A percentile compares a stretch with the other conserved stretches of the same genome.
phyloP scores from a whole-genome alignment of 2,329 filamentous ascomycete species.

The Epichloe sp. region DNA sequence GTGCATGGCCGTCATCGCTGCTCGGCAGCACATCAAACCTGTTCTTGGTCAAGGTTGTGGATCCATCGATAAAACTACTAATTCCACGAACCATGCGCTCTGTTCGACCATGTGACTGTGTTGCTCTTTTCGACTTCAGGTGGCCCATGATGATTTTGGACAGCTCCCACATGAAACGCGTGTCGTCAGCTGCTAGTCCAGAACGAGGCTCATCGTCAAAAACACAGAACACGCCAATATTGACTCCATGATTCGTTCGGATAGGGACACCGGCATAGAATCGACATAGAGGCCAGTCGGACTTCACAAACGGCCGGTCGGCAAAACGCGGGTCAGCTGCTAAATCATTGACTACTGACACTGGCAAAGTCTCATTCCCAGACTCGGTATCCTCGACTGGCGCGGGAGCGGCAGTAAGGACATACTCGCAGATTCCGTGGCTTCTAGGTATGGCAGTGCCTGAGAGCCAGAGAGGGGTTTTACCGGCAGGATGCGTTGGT shows the following conservation, averaged over 20 bases:
- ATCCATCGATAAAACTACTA: conserved; percentile 16
- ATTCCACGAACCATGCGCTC: conserved; percentile 21
- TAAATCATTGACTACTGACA: neutral
- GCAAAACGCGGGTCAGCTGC: conserved; percentile 15
- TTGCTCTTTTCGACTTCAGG: conserved; percentile 14
- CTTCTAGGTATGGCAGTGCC: conserved; percentile 12
- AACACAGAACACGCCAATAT: conserved; percentile 22
- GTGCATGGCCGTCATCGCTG: neutral
- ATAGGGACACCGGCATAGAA: conserved; percentile 25
- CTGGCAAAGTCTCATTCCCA: neutral
- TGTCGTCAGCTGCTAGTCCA: conserved; percentile 11
- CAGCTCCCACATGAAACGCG: conserved; percentile 10
- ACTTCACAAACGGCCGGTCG: conserved; percentile 8
- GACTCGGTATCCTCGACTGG: neutral
- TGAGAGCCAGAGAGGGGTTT: conserved; percentile 9
- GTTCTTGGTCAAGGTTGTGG: neutral
- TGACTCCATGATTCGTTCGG: conserved; percentile 18
- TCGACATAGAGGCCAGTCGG: conserved; percentile 8
- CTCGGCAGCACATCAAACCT: neutral
- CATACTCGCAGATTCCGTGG: conserved; percentile 7
- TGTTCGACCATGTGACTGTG: conserved; percentile 12
- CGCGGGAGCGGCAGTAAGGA: neutral
- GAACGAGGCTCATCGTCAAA: conserved; percentile 4
- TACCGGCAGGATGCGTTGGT: neutral
- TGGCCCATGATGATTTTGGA: conserved; percentile 18